These are phyloP conservation scores for Astrephomene gubernaculifera DNA, from an alignment of 139 green algal species.

Conservation along the genomic window DNA sequence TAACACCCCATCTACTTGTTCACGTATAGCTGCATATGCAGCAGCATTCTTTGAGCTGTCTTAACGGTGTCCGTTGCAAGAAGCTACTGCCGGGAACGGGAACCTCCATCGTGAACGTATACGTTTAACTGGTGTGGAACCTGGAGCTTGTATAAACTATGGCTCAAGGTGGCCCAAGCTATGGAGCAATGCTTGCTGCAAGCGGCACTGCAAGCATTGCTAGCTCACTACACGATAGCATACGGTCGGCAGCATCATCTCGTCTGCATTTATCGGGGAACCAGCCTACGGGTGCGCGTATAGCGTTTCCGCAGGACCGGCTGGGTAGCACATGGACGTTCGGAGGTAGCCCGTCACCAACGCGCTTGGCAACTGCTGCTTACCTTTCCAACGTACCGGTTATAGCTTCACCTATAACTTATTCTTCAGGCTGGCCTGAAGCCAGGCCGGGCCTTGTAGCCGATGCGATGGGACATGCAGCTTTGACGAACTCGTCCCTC, in stretches of 20 bases:
- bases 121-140: neutral
- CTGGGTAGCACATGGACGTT: neutral
- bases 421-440: too few species aligned
- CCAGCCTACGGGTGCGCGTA: neutral
- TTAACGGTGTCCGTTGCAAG: neutral
- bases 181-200: neutral
- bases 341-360: neutral
- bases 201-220: neutral
- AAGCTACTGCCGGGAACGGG: too few species aligned
- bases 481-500: neutral
- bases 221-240: neutral
- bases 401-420: too few species aligned
- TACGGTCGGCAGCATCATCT: neutral
- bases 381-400: neutral
- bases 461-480: too few species aligned
- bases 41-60: neutral
- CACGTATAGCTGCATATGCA: neutral
- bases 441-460: too few species aligned
- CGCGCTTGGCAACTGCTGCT: neutral
- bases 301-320: neutral
- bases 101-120: neutral
- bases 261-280: neutral
- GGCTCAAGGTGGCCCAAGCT: neutral
- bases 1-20: neutral
- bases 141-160: neutral